Percentiles rank a stretch among this genome's conserved stretches.
phyloP scores from a whole-genome alignment of 2,329 filamentous ascomycete genomes.

The Colletotrichum sp. region DNA sequence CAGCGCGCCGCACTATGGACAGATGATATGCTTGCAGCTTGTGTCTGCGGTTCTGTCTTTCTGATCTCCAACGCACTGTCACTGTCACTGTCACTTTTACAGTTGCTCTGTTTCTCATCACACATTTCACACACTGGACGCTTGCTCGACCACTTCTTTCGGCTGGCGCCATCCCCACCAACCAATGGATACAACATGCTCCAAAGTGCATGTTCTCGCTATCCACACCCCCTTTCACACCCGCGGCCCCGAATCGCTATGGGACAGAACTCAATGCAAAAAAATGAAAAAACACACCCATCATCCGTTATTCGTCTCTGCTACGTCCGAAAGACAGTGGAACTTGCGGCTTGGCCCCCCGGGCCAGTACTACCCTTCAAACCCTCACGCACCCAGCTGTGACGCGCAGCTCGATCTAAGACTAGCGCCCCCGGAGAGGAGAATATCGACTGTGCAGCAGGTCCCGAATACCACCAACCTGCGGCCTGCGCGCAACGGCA shows the following conservation, averaged over 20 bases:
- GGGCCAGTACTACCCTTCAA: not conserved
- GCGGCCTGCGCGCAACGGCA: not conserved
- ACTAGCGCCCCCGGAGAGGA: conserved; percentile 14
- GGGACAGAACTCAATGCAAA: not conserved
- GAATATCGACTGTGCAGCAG: conserved; percentile 21
- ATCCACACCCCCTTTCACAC: not conserved
- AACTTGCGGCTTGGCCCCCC: conserved; percentile 5
- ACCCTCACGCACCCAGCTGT: conserved; percentile 13
- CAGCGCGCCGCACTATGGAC: not conserved
- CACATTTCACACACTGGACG: not conserved
- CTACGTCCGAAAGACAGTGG: conserved; percentile 21
- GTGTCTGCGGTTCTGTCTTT: not conserved
- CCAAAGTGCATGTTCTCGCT: not conserved
- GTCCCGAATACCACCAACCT: conserved; percentile 16
- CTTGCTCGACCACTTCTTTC: not conserved
- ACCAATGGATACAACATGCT: not conserved
- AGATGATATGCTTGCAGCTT: not conserved
- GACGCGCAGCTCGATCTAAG: conserved; percentile 22
- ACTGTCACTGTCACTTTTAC: not conserved
- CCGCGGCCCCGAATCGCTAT: not conserved
- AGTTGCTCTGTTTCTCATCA: not conserved
- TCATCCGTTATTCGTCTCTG: conserved; percentile 16
- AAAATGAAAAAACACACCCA: not conserved
- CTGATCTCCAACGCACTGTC: not conserved
- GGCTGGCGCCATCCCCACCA: not conserved